phyloP scores from a whole-genome alignment of 2,329 filamentous ascomycete genomes.

The Aspergillus terreus region DNA sequence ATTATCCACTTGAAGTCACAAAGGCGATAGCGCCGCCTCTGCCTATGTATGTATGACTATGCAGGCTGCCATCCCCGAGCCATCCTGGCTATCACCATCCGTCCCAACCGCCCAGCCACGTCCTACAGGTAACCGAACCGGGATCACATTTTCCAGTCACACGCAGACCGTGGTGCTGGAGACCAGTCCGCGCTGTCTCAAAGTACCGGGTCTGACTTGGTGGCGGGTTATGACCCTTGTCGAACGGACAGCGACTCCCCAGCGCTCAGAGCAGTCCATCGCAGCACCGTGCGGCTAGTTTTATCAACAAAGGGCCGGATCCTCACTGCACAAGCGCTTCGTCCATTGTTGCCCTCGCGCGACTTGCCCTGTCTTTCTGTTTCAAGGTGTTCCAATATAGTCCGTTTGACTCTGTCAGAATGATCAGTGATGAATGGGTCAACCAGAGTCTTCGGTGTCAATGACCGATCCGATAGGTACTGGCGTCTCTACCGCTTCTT shows the following conservation, averaged over 20 bases:
- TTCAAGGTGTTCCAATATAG: slow-evolving; percentile 2
- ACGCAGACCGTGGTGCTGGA: slow-evolving; percentile 1
- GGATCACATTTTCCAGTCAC: slow-evolving; percentile 10
- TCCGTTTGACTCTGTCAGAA: not conserved
- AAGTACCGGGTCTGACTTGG: not conserved
- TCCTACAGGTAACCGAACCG: not conserved
- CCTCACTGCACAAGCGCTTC: slow-evolving; percentile 3
- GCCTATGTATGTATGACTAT: not conserved
- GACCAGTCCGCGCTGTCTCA: slow-evolving; percentile 1
- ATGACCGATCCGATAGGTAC: too few species aligned
- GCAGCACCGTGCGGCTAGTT: not conserved
- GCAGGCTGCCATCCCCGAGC: not conserved
- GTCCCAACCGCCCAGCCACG: not conserved
- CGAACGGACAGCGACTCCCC: not conserved
- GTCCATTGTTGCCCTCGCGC: not conserved
- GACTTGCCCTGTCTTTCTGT: too few species aligned
- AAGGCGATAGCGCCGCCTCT: not conserved
- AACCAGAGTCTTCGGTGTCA: too few species aligned
- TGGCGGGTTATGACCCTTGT: not conserved
- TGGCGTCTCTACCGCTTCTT: too few species aligned
- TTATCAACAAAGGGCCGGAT: slow-evolving; percentile 3
- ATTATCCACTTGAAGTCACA: not conserved
- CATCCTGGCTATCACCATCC: not conserved
- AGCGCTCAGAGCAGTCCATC: not conserved
- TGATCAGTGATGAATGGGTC: too few species aligned